Conservation (phyloP, 202 grass and related monocot species). For the Setaria viridis region DNA sequence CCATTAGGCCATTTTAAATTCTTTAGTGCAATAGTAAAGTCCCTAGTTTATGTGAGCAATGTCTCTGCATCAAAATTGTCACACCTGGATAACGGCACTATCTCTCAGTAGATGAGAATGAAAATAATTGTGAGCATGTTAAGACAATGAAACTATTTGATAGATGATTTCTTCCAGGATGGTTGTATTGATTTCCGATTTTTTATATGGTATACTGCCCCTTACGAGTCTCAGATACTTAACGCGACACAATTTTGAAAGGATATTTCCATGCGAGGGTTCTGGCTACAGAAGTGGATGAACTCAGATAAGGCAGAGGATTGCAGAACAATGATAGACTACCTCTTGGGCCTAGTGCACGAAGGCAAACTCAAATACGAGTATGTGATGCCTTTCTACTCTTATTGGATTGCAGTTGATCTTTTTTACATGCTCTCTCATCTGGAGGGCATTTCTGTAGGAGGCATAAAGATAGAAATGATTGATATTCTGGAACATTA, state of each 20-base stretch:
- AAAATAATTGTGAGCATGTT: neutral
- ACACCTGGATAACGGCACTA: neutral
- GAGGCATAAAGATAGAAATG: neutral
- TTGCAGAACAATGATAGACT: conserved; percentile 76
- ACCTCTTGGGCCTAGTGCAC: conserved; percentile 70
- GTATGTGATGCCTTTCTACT: conserved; percentile 49
- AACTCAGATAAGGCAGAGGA: conserved; percentile 76
- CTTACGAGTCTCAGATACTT: neutral
- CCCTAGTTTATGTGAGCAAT: neutral
- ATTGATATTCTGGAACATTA: neutral
- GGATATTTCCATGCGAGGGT: conserved; percentile 84
- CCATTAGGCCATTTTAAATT: neutral
- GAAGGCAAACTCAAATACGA: conserved; percentile 83
- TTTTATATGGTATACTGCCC: neutral
- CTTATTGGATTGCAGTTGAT: conserved; percentile 13
- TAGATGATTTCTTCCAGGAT: neutral
- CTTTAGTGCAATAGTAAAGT: conserved; percentile 6
- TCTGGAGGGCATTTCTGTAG: neutral
- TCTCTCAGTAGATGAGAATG: neutral
- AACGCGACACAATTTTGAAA: conserved; percentile 41
- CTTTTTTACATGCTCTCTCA: neutral
- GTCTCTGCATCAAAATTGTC: neutral
- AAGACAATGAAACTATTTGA: conserved; percentile 2
- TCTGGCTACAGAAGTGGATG: conserved; percentile 94
- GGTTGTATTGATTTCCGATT: neutral